Conservation (phyloP, 1,284 basidiomycete species). For the Ganoderma sp. region DNA sequence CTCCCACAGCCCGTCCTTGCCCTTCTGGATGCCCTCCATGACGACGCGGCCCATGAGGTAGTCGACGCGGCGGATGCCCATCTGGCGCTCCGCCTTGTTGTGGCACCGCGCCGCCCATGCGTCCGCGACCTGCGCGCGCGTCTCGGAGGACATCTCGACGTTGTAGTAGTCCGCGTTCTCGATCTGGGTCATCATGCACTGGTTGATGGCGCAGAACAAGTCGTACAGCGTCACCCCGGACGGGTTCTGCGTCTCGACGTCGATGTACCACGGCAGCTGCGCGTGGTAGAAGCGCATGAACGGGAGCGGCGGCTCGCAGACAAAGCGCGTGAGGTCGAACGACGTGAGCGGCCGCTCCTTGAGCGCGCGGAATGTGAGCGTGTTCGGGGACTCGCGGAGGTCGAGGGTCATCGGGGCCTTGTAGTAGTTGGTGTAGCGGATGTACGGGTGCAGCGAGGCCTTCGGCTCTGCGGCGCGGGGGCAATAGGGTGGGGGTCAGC, state of each 20-base stretch:
- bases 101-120: conserved; percentile 36
- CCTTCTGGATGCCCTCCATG: conserved; percentile 40
- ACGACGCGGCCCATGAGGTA: conserved; percentile 41
- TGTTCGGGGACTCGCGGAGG: conserved; percentile 42
- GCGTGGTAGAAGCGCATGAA: conserved; percentile 57
- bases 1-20: conserved; percentile 42
- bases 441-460: conserved; percentile 43
- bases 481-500: conserved; percentile 3
- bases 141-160: conserved; percentile 39
- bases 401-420: conserved; percentile 43
- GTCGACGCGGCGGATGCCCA: conserved; percentile 41
- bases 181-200: conserved; percentile 38
- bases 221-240: conserved; percentile 63
- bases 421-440: conserved; percentile 40
- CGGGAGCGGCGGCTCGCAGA: conserved; percentile 51
- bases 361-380: conserved; percentile 50
- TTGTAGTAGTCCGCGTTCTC: conserved; percentile 40
- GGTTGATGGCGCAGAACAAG: conserved; percentile 50
- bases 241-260: conserved; percentile 48
- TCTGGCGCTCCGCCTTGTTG: conserved; percentile 32
- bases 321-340: conserved; percentile 51
- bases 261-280: conserved; percentile 63
- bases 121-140: conserved; percentile 34
- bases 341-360: conserved; percentile 39
- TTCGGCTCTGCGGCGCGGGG: conserved; percentile 25